These are phyloP conservation scores for Tylopilus sp. DNA, from an alignment of 768 basidiomycete genomes.

Conservation along the genomic window DNA sequence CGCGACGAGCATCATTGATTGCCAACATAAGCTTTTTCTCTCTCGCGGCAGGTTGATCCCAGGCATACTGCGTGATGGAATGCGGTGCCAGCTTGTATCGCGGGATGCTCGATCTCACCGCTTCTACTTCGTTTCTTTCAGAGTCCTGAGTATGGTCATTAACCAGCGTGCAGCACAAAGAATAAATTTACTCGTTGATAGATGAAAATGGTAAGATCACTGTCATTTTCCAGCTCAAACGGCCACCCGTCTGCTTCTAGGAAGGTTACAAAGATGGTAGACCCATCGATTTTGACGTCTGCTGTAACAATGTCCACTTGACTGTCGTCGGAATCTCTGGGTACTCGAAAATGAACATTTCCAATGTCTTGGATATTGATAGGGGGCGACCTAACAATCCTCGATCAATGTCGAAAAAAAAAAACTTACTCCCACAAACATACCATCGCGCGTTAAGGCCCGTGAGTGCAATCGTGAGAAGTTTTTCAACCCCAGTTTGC, in stretches of 20 bases:
- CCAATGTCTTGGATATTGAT: slow-evolving; percentile 93
- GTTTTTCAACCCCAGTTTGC: slow-evolving; percentile 61
- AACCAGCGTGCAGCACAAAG: background rate
- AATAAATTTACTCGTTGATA: slow-evolving; percentile 62
- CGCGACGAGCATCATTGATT: slow-evolving; percentile 57
- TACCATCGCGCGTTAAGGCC: slow-evolving; percentile 83
- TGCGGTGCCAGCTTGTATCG: slow-evolving; percentile 59
- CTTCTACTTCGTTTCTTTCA: slow-evolving; percentile 36
- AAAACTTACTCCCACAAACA: slow-evolving; percentile 12
- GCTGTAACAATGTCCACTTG: slow-evolving; percentile 59
- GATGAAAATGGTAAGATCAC: slow-evolving; percentile 63
- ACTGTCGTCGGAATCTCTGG: slow-evolving; percentile 36
- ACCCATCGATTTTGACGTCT: slow-evolving; percentile 79
- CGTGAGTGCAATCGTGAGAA: slow-evolving; percentile 84
- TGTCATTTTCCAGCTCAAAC: slow-evolving; percentile 86
- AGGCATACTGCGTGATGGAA: slow-evolving; percentile 69
- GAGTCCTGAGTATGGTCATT: slow-evolving; percentile 41
- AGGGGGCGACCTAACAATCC: slow-evolving; percentile 72
- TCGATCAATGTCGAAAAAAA: background rate
- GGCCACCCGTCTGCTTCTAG: slow-evolving; percentile 74
- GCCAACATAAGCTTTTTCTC: slow-evolving; percentile 75
- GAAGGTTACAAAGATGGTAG: slow-evolving; percentile 86
- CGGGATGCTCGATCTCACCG: slow-evolving; percentile 36
- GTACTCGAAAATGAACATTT: slow-evolving; percentile 68
- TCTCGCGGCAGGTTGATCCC: slow-evolving; percentile 86